Base-by-base conservation (phyloP, 768 basidiomycete genomes). In the Kondoa subrosea region DNA sequence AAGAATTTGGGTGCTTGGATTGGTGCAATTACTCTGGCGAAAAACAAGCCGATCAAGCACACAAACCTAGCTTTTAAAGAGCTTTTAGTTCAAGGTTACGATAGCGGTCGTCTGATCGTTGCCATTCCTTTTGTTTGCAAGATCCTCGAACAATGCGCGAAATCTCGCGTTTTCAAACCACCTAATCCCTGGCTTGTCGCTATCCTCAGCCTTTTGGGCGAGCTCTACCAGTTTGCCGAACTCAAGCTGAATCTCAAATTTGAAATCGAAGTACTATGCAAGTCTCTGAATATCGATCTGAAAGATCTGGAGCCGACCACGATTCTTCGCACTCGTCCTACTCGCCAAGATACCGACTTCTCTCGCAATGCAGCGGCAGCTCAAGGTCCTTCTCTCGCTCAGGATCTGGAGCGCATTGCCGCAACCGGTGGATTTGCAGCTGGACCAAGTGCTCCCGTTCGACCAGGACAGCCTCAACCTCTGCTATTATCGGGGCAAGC, bases 121-220 rank as follows among this genome's bases (percentile, higher is more conserved):
- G 91, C 91, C 12, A 95, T 99, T 67, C 91, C 95, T 0, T 99
- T 97, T 76, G 89, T 97, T 40, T 97, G 93, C 84, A 95, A 95
- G 78, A 87, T 91, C 1, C 83, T 99, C 59, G 89, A 91, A 76
- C 88, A 88, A 59, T 91, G 89, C 70, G 82, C 85, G 61, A 85
- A 86, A 75, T 97, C 93, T 33, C 86, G 81, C 71, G 88, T 97
- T 30, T 99, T 99, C 83, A 87, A 83, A 74, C 87, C 91, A 25
- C 95, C 95, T 29, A 99, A 96, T 76, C 95, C 95, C 1, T 99
- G 95, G 95, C 79, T 99, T 63, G 92, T 96, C 87, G 92, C 88
- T 0, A 88, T 99, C 71, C 81, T 97, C 73, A 85, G 87, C 71
- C 81, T 97, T 57, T 83, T 97, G 58, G 88, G 85, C 57, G 95